These are phyloP conservation scores for Cyclotella distinguenda DNA, from an alignment of 108 stramenopile genomes.

Conservation along the genomic window DNA sequence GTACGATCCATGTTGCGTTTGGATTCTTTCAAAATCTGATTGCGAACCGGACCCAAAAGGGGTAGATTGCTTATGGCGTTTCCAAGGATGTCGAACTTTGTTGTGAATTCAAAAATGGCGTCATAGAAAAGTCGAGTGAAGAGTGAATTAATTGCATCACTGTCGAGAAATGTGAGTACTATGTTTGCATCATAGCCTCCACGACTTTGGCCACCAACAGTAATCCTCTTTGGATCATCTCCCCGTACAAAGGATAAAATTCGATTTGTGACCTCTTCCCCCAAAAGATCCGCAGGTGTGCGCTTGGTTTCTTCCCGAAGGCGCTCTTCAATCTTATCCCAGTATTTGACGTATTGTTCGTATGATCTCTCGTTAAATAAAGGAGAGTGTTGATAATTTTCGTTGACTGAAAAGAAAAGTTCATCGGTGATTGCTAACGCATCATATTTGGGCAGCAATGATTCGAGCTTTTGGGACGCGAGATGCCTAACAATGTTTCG, in stretches of 20 bases:
- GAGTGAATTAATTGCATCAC: slow-evolving; percentile 63
- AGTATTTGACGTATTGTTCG: slow-evolving; percentile 47
- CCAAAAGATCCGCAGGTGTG: slow-evolving; percentile 48
- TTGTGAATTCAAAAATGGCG: slow-evolving; percentile 67
- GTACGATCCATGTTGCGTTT: slow-evolving; percentile 61
- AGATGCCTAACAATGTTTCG: slow-evolving; percentile 42
- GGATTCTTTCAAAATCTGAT: slow-evolving; percentile 62
- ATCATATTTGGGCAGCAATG: slow-evolving; percentile 51
- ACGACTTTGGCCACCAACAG: slow-evolving; percentile 10
- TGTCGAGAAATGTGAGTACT: slow-evolving; percentile 57
- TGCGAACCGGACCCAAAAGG: slow-evolving; percentile 66
- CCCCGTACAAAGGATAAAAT: slow-evolving; percentile 46
- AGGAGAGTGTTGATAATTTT: slow-evolving; percentile 10
- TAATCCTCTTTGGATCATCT: slow-evolving; percentile 1
- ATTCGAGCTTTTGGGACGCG: slow-evolving; percentile 42
- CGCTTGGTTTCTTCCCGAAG: slow-evolving; percentile 42
- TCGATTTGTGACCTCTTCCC: slow-evolving; percentile 53
- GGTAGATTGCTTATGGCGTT: slow-evolving; percentile 59
- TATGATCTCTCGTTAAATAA: slow-evolving; percentile 51
- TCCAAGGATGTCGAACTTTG: slow-evolving; percentile 65
- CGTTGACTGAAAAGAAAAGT: slow-evolving; percentile 29
- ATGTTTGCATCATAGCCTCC: slow-evolving; percentile 56
- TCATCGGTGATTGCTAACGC: slow-evolving; percentile 49
- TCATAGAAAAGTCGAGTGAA: slow-evolving; percentile 63
- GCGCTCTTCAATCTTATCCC: slow-evolving; percentile 46